Evolutionary conservation across 768 basidiomycete species (phyloP).

Genomic region (Grammothele lineata): DNA sequence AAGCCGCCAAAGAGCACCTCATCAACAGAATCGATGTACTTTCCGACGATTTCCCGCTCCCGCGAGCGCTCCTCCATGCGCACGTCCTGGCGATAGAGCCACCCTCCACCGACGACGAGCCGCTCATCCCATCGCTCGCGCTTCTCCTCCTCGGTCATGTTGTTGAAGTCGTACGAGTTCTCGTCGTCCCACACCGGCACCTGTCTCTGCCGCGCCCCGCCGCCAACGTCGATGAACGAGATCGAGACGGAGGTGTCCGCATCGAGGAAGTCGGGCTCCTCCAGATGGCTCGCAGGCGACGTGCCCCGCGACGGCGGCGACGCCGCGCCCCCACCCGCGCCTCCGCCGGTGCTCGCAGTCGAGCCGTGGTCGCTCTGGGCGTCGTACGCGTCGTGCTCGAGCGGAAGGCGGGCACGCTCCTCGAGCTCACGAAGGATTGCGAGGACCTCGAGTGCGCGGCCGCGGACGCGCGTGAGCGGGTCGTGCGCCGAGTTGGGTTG

Average conservation of each 20-base stretch:
- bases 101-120: slow-evolving; percentile 75
- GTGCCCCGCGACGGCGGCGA: slow-evolving; percentile 14
- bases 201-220: slow-evolving; percentile 42
- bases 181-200: slow-evolving; percentile 85
- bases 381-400: slow-evolving; percentile 81
- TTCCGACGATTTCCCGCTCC: slow-evolving; percentile 52
- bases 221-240: slow-evolving; percentile 65
- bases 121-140: slow-evolving; percentile 78
- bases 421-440: slow-evolving; percentile 76
- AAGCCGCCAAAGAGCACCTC: slow-evolving; percentile 68
- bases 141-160: slow-evolving; percentile 50
- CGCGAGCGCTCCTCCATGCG: slow-evolving; percentile 45
- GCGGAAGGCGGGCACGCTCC: slow-evolving; percentile 68
- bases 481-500: slow-evolving; percentile 41
- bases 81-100: slow-evolving; percentile 74
- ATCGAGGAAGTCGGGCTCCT: slow-evolving; percentile 35
- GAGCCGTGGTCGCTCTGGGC: slow-evolving; percentile 66
- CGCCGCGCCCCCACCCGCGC: too few relatives aligned
- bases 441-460: slow-evolving; percentile 80
- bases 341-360: slow-evolving; percentile 27
- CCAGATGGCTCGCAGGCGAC: slow-evolving; percentile 18
- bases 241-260: slow-evolving; percentile 63
- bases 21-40: slow-evolving; percentile 77
- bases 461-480: slow-evolving; percentile 66
- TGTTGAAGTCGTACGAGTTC: slow-evolving; percentile 40